Percentiles rank a stretch among this genome's conserved stretches.
These are phyloP conservation scores for Globisporangium okanoganense DNA, from an alignment of 352 stramenopile genomes.

Conservation along the genomic window DNA sequence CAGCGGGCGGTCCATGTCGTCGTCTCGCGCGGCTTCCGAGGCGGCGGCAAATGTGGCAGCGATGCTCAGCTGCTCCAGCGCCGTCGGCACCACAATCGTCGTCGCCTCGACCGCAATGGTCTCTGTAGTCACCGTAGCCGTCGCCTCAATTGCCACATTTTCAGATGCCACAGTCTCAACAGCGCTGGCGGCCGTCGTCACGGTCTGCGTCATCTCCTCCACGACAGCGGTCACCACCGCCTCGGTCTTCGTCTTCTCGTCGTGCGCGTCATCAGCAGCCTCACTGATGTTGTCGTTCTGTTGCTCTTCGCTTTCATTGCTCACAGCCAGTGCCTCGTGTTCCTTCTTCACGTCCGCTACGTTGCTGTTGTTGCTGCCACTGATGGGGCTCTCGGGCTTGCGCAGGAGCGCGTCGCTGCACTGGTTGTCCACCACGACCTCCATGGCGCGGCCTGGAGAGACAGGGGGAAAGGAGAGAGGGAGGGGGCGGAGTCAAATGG, in stretches of 20 bases:
- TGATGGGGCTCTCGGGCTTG: slow-evolving; percentile 3
- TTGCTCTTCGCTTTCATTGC: background rate
- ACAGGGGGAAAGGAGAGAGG: background rate
- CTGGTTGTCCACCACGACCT: slow-evolving; percentile 18
- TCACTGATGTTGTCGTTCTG: background rate
- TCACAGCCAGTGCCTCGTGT: background rate
- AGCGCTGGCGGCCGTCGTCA: background rate
- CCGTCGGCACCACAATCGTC: background rate
- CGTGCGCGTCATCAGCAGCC: background rate
- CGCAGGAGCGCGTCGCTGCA: background rate
- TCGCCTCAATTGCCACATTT: background rate
- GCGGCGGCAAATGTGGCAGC: background rate
- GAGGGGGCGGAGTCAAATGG: background rate
- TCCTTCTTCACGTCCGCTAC: slow-evolving; percentile 2
- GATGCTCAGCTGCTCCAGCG: background rate
- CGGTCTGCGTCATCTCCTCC: background rate
- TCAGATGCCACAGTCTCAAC: background rate
- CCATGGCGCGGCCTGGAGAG: slow-evolving; percentile 2
- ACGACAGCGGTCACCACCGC: background rate
- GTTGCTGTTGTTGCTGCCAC: background rate
- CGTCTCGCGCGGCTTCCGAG: background rate
- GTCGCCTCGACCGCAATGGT: background rate
- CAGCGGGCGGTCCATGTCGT: slow-evolving; percentile 8
- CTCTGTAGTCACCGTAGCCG: background rate
- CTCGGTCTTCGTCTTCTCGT: background rate